Base-by-base conservation (phyloP, 2,329 filamentous ascomycete genomes). In the Alternaria arborescens region DNA sequence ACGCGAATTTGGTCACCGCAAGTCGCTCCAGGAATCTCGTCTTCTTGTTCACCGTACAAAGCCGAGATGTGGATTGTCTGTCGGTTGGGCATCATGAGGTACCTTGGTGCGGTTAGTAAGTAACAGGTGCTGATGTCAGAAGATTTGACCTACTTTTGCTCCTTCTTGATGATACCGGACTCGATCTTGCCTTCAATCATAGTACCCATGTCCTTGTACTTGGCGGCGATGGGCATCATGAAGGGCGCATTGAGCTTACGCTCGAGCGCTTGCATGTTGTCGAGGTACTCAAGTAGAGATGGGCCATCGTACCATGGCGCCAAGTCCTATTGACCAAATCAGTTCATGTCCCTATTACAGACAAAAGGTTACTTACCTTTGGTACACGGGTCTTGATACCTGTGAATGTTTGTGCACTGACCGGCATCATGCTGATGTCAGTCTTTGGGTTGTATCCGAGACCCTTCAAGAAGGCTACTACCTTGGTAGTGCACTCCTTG, bases 111-210 rank as follows among this genome's bases (percentile, higher is more conserved):
- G 38, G 30, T 61, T 10, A 61, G 36, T 30, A 48, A 12, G 43
- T 10, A 8, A 24, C 14, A 22, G 3, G 4, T 16, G 20, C 24
- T 11, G 12, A 6, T 10, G n/a, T 22, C 1, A 7, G 2, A 8
- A 14, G 14, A 40, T 1, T 2, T 18, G 14, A 51, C 57, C 41
- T 34, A 58, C 58, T 61, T 61, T 40, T 61, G 55, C 16, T 61
- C 58, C 34, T 61, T 61, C 30, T 61, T 61, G 30, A 61, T 61
- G 36, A 61, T 53, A 40, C 70, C 94, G 18, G 94, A 91, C 81
- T 99, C 95, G 67, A 99, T 91, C 85, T 97, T 97, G 69, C 95
- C 95, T 82, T 99, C 96, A 42, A 97, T 88, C 87, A 99, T 93
- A 64, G 95, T 99, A 72, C 95, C 95, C 86, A 99, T 90, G 78